A percentile compares a stretch with the other conserved stretches of the same genome.
phyloP scores from a whole-genome alignment of 257 asterid genomes.

The Echites panduratus region DNA sequence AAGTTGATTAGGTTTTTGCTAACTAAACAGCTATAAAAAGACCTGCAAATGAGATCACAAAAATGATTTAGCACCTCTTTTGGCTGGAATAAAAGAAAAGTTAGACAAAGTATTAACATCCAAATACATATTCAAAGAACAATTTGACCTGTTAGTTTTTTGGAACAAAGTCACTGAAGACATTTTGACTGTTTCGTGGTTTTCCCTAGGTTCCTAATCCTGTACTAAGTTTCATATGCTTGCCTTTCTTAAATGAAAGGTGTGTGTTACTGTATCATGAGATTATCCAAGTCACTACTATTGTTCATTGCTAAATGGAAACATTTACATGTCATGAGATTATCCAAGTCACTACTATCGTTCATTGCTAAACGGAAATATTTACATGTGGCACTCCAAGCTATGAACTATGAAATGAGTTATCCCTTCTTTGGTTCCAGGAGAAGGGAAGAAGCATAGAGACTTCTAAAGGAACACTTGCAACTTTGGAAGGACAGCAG shows the following conservation, averaged over 20 bases:
- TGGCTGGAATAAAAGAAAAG: no score
- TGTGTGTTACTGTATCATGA: not conserved
- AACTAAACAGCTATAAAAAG: no score
- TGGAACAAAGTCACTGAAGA: not conserved
- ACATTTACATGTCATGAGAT: not conserved
- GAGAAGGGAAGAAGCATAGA: conserved; percentile 87
- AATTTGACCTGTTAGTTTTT: no score
- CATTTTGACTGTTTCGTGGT: not conserved
- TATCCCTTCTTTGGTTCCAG: conserved; percentile 30
- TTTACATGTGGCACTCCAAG: no score
- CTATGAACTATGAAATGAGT: not conserved
- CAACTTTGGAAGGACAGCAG: conserved; percentile 58
- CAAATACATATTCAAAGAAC: no score
- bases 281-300: not conserved
- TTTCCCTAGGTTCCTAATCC: not conserved
- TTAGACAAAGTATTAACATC: no score
- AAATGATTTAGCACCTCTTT: no score
- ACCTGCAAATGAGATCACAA: no score
- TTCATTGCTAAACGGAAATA: not conserved
- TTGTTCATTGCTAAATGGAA: not conserved
- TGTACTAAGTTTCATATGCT: not conserved
- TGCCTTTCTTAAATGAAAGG: not conserved
- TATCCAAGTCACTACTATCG: not conserved
- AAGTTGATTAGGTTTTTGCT: no score
- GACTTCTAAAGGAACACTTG: conserved; percentile 63